A percentile compares a stretch with the other conserved stretches of the same genome.
Evolutionary conservation across 371 early-diverging fungal genomes (phyloP).

Genomic region (Mortierella sp.): DNA sequence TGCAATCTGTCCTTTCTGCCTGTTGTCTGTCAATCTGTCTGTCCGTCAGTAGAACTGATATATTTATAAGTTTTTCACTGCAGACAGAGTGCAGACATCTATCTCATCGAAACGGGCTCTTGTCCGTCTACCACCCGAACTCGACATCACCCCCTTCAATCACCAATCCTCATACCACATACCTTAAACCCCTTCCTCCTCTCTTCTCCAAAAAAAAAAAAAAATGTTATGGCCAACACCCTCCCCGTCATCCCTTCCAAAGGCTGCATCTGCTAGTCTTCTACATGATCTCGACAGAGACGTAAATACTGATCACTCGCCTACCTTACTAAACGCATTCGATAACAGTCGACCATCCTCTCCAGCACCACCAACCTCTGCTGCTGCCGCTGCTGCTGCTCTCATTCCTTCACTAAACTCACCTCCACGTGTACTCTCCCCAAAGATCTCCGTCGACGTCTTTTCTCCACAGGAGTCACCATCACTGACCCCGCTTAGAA

Average conservation of each 20-base stretch:
- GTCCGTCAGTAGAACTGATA: too few species aligned
- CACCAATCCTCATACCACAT: neutral
- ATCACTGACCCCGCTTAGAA: constrained; percentile 20
- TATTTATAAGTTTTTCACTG: too few species aligned
- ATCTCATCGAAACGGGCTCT: neutral
- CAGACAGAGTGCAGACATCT: neutral
- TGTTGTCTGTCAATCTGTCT: too few species aligned
- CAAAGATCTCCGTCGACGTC: constrained; percentile 32
- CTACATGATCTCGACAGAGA: constrained; percentile 14
- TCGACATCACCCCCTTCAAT: neutral
- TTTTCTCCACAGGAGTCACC: constrained; percentile 2
- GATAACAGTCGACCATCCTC: constrained; percentile 44
- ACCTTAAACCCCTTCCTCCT: neutral
- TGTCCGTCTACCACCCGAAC: too few species aligned
- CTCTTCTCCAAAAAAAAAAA: neutral
- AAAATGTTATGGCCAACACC: constrained; percentile 13
- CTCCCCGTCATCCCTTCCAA: constrained; percentile 25
- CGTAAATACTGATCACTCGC: constrained; percentile 22
- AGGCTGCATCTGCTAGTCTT: constrained; percentile 23
- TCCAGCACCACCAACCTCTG: constrained; percentile 17
- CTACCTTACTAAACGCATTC: constrained; percentile 31
- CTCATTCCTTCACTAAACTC: constrained; percentile 2
- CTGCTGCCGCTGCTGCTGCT: neutral
- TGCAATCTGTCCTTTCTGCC: too few species aligned
- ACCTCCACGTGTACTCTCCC: constrained; percentile 31